These are phyloP conservation scores for Tetrahymena borealis DNA, from an alignment of 73 alveolate species.

Conservation along the genomic window DNA sequence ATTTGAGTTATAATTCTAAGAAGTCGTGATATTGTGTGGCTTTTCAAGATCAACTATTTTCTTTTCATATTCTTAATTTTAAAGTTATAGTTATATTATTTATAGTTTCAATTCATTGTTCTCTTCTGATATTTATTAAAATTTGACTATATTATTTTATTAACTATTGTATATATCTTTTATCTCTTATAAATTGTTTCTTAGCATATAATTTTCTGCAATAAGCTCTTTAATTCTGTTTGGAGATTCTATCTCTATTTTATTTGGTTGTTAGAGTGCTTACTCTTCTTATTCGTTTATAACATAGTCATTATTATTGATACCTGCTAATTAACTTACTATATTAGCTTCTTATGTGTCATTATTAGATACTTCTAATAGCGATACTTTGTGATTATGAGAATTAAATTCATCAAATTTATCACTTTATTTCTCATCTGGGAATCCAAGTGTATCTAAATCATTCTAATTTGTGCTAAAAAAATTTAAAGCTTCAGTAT, in stretches of 20 bases:
- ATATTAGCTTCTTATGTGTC: background rate
- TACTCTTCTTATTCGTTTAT: background rate
- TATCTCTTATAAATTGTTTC: background rate
- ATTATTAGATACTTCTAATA: background rate
- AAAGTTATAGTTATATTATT: background rate
- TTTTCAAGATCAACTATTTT: background rate
- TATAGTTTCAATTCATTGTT: background rate
- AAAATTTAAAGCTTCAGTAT: background rate
- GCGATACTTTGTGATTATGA: background rate
- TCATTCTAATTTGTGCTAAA: background rate
- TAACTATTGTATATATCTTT: background rate
- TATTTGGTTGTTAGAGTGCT: too few relatives aligned
- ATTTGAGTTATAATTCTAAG: background rate
- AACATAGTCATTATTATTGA: background rate
- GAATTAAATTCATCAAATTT: background rate
- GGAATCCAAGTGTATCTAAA: background rate
- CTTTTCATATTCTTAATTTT: background rate
- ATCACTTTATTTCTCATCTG: background rate
- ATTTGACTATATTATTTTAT: background rate
- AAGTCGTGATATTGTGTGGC: background rate
- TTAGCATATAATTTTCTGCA: background rate
- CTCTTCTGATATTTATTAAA: background rate
- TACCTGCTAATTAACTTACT: background rate
- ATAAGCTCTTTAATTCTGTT: background rate
- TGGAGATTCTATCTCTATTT: background rate